phyloP scores from a whole-genome alignment of 2,329 filamentous ascomycete genomes.

The Setomelanomma holmii region DNA sequence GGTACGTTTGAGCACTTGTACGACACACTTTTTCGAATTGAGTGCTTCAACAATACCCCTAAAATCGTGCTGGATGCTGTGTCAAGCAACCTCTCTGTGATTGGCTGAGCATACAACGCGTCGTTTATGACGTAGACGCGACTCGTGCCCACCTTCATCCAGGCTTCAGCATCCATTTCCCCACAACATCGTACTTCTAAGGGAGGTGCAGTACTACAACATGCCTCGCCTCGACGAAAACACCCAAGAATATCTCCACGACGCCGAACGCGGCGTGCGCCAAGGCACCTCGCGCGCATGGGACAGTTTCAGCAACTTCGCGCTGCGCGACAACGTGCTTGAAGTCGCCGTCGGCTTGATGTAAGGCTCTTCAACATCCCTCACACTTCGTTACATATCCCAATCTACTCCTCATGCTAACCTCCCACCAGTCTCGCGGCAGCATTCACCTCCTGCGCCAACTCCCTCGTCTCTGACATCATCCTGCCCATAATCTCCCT shows the following conservation, averaged over 20 bases:
- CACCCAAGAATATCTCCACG: constrained; percentile 54
- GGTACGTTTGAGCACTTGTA: too few species aligned
- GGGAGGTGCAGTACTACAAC: neutral
- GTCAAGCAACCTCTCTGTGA: too few species aligned
- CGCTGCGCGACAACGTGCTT: constrained; percentile 75
- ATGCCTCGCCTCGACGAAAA: constrained; percentile 44
- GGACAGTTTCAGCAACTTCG: constrained; percentile 74
- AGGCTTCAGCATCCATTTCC: neutral
- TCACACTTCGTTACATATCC: neutral
- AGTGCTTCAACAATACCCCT: too few species aligned
- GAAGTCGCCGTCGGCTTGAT: constrained; percentile 79
- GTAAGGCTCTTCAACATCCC: constrained; percentile 47
- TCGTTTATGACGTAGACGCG: neutral
- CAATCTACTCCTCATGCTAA: neutral
- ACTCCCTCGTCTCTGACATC: constrained; percentile 74
- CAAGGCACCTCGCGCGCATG: constrained; percentile 60
- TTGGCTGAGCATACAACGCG: too few species aligned
- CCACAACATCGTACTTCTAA: neutral
- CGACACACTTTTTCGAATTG: too few species aligned
- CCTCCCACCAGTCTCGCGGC: constrained; percentile 64
- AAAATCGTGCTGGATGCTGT: too few species aligned
- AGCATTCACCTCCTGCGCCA: constrained; percentile 74
- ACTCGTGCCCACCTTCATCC: neutral
- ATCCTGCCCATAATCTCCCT: constrained; percentile 73
- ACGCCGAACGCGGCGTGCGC: constrained; percentile 53